Evolutionary conservation across 441 rosid species (phyloP).

Genomic region (Manihot esculenta): DNA sequence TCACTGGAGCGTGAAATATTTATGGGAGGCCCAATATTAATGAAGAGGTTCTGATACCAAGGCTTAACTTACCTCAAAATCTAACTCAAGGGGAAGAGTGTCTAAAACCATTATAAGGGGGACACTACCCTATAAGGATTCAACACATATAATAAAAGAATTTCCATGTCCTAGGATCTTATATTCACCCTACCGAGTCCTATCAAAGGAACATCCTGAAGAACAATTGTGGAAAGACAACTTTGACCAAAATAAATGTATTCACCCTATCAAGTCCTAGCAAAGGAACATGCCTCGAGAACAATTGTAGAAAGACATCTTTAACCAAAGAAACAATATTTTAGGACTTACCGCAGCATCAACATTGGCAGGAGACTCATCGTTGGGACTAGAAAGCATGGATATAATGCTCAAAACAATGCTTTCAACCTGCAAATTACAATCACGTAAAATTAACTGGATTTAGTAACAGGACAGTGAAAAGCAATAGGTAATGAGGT

Average conservation of each 20-base stretch:
- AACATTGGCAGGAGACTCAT: slow-evolving; percentile 87
- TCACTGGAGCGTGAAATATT: too few species aligned
- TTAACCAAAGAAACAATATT: not conserved
- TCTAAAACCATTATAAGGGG: too few species aligned
- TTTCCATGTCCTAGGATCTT: not conserved
- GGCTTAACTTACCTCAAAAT: too few species aligned
- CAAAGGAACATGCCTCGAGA: not conserved
- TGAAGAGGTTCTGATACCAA: too few species aligned
- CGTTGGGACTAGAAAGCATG: slow-evolving; percentile 88
- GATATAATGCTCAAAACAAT: slow-evolving; percentile 89
- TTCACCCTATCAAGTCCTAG: not conserved
- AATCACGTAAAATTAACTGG: not conserved
- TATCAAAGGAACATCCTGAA: not conserved
- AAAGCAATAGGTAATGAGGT: not conserved
- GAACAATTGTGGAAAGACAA: too few species aligned
- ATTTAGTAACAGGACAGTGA: not conserved
- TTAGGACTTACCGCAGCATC: slow-evolving; percentile 74
- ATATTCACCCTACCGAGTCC: not conserved
- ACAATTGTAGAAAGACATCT: too few species aligned
- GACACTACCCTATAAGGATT: too few species aligned
- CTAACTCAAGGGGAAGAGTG: too few species aligned
- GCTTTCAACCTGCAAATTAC: slow-evolving; percentile 75
- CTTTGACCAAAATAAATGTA: not conserved
- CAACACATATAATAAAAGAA: too few species aligned
- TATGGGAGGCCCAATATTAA: too few species aligned